A percentile compares a stretch with the other conserved stretches of the same genome.
Conservation (phyloP, 2,329 filamentous ascomycete species). For the Claviceps sorghi region DNA sequence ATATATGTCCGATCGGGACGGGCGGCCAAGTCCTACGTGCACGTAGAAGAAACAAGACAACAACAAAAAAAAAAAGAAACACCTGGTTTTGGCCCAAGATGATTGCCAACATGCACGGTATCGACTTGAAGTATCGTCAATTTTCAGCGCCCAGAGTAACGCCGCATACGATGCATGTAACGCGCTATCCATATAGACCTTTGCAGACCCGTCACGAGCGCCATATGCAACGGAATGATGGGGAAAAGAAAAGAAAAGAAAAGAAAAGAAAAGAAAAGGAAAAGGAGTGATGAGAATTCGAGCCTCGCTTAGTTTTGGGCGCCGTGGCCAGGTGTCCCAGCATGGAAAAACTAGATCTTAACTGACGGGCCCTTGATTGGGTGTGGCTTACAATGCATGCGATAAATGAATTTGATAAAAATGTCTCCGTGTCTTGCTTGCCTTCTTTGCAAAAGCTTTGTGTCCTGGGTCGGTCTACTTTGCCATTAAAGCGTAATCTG, state of each 20-base stretch:
- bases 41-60: not conserved
- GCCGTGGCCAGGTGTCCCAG: not conserved
- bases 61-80: not conserved
- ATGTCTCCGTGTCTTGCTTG: not conserved
- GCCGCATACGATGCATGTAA: slow-evolving; percentile 1
- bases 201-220: not conserved
- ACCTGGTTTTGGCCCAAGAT: not conserved
- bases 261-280: not conserved
- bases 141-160: slow-evolving; percentile 2
- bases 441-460: not conserved
- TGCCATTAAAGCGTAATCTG: slow-evolving; percentile 20
- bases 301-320: not conserved
- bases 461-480: not conserved
- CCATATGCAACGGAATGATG: not conserved
- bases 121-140: slow-evolving; percentile 2
- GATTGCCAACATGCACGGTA: not conserved
- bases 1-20: too few relatives aligned
- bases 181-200: not conserved
- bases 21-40: too few relatives aligned
- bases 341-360: not conserved
- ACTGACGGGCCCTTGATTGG: not conserved
- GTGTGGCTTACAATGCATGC: slow-evolving; percentile 4
- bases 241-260: not conserved
- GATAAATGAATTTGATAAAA: not conserved
- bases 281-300: not conserved